Base-by-base conservation (phyloP, 306 rosid species). In the Vachellia pachyceras region DNA sequence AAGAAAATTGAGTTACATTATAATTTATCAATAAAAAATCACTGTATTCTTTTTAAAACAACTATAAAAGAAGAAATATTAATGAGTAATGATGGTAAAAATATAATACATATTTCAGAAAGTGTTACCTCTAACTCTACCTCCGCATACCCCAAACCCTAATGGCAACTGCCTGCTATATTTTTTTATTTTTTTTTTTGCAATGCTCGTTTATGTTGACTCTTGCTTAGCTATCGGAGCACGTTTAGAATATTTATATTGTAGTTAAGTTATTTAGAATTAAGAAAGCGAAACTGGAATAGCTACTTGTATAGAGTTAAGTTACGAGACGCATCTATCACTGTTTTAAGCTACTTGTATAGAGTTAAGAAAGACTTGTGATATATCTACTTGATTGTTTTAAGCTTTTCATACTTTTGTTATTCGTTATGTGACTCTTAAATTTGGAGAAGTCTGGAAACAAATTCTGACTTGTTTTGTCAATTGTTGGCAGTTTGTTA, bases 341-440 rank as follows among this genome's bases (percentile, higher is more conserved):
- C 10, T 52, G 58, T 52, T n/a, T n/a, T n/a, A n/a, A 3, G n/a
- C 5, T 49, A 15, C 57, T 50, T 50, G 57, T 18, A 50, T 11
- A 50, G 57, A 15, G 57, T 50, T 50, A 18, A 17, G 20, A 15
- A 20, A 20, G 17, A 15, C 57, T 17, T 50, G 57, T 50, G 57
- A 50, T 50, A 50, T 50, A 50, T 52, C 58, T 52, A 52, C 15
- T 1, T 4, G 77, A n/a, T 20, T 13, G 64, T 7, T 77, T 20
- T 20, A 35, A 10, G 76, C 49, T 70, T 61, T 73, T 65, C 12
- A 72, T 79, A 35, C 5, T 72, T 79, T 65, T 14, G 41, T 52
- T 66, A 2, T n/a, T 82, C 47, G 72, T 70, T 70, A 44, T n/a
- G 58, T 22, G 41, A 55, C 82, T 63, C 57, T 15, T 76, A 72